These are phyloP conservation scores for Aspergillus sparsus DNA, from an alignment of 495 filamentous ascomycete species.

Conservation along the genomic window DNA sequence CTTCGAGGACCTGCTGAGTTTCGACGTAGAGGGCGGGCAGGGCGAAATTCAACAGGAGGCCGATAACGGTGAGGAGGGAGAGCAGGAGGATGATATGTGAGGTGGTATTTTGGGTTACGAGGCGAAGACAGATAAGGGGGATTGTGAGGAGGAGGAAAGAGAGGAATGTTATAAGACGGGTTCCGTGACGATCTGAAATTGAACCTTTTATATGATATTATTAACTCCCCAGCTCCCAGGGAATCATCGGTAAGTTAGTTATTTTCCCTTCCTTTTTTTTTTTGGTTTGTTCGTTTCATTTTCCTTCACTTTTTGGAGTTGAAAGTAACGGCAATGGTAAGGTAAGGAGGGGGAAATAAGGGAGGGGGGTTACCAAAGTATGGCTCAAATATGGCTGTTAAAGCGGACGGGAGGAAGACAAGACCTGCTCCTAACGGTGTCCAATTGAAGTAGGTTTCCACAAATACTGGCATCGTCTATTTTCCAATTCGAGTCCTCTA, in stretches of 20 bases:
- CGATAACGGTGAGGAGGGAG: conserved; percentile 29
- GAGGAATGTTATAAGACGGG: conserved; percentile 57
- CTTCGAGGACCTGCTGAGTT: conserved; percentile 63
- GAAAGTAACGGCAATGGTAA: no score
- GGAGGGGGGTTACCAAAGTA: conserved; percentile 40
- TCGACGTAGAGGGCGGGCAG: conserved; percentile 62
- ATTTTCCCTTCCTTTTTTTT: conserved; percentile 3
- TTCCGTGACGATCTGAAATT: conserved; percentile 60
- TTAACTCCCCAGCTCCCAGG: not conserved
- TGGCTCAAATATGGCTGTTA: conserved; percentile 66
- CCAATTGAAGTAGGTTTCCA: conserved; percentile 65
- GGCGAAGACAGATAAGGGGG: conserved; percentile 62
- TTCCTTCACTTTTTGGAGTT: no score
- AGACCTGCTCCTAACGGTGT: conserved; percentile 68
- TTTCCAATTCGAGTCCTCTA: not conserved
- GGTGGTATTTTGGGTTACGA: conserved; percentile 57
- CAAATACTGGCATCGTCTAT: conserved; percentile 63
- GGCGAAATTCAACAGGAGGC: conserved; percentile 31
- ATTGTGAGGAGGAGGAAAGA: conserved; percentile 64
- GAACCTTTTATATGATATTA: conserved; percentile 39
- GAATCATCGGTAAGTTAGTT: not conserved
- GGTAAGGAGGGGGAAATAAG: not conserved
- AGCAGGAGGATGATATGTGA: conserved; percentile 61
- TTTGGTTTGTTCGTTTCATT: not conserved
- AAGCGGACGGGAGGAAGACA: conserved; percentile 67